Evolutionary conservation across 1,284 basidiomycete species (phyloP).

Genomic region (Cystobasidiaceae sp.): DNA sequence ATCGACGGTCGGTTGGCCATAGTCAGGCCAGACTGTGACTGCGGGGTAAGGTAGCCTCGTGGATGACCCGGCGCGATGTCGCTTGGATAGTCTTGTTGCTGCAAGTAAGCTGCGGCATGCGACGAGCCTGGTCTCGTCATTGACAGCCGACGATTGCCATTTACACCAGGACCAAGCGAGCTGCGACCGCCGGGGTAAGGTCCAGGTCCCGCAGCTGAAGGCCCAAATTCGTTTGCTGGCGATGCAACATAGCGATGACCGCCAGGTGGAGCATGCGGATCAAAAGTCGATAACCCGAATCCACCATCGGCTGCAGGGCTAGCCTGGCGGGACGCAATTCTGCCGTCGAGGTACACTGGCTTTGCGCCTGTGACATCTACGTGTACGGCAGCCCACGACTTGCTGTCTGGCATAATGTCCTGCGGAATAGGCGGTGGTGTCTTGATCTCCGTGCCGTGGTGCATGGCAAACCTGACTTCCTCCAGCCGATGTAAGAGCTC

Average conservation of each 20-base stretch:
- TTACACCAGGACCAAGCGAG: neutral
- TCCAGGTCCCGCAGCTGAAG: neutral
- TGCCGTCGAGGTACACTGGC: conserved; percentile 23
- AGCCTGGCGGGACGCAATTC: conserved; percentile 1
- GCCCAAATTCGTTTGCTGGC: no score
- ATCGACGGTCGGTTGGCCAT: neutral
- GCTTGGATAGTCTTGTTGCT: neutral
- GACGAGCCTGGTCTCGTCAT: conserved; percentile 4
- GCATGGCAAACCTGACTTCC: conserved; percentile 7
- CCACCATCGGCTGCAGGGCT: neutral
- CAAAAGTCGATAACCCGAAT: neutral
- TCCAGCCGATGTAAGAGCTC: conserved; percentile 18
- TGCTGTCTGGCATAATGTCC: conserved; percentile 29
- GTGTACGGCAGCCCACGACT: conserved; percentile 20
- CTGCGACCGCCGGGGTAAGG: no score
- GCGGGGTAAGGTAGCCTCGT: neutral
- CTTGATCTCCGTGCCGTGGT: conserved; percentile 9
- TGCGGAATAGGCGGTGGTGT: conserved; percentile 7
- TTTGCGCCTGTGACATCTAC: conserved; percentile 23
- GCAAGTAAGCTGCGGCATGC: neutral
- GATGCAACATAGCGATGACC: no score
- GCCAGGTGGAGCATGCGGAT: no score
- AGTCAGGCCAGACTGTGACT: neutral
- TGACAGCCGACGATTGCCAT: conserved; percentile 4
- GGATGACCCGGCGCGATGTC: neutral